Base-by-base conservation (phyloP, 192 early-diverging fungal genomes). In the Coemansia asiatica region DNA sequence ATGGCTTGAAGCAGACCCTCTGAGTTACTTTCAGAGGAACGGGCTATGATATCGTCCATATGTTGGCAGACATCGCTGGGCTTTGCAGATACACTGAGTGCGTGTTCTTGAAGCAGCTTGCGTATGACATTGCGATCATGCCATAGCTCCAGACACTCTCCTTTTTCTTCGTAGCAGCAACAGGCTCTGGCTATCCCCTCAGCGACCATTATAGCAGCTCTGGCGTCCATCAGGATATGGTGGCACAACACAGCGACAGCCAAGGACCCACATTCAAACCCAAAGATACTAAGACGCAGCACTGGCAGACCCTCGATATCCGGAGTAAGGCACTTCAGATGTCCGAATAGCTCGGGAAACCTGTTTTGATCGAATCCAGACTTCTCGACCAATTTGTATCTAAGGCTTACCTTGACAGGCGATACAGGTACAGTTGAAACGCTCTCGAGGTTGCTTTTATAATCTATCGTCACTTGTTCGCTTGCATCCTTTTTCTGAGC, bases 151-250 rank as follows among this genome's bases (percentile, higher is more conserved):
- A 2, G 6, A 19, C 12, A 21, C 16, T 23, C 35, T 19, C 15
- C 15, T n/a, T n/a, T n/a, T n/a, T n/a, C n/a, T n/a, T n/a, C n/a
- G n/a, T n/a, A n/a, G 13, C 16, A 10, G 28, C 19, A 27, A 33
- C 53, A 25, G 8, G 25, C 50, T 16, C 31, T 9, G 2, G 53
- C 48, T 25, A 76, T 71, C 0, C 35, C 22, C 21, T 33, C 22
- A 16, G 69, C 69, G 0, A 76, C 54, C 1, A 13, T 13, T 0
- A 44, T 21, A 0, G 62, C 50, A 7, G 61, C 75, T 1, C 4
- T 18, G 3, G 57, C 69, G 47, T 76, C 75, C 1, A 56, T 61
- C 19, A 64, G 25, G 7, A 38, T 48, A 33, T 76, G 75, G 61
- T 76, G 69, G 27, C 56, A 60, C 13, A 44, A 22, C 0, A 71